phyloP scores from a whole-genome alignment of 805 yeast species.

The Hanseniaspora taiwanica region DNA sequence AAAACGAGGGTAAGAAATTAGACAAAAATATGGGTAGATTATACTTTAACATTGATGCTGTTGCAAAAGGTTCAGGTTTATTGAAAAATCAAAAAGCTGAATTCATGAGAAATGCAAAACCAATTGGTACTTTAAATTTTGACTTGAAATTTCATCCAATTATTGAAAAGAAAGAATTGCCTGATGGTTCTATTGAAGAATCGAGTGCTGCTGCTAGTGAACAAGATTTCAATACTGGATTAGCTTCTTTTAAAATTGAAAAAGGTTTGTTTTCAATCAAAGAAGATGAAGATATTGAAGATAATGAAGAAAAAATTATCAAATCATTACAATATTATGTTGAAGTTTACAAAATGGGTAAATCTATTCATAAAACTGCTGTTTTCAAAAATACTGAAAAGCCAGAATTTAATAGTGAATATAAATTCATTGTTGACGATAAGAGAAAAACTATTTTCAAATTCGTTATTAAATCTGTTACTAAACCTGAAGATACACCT shows the following conservation, averaged over 20 bases:
- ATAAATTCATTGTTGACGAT: constrained; percentile 59
- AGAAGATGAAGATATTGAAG: constrained; percentile 21
- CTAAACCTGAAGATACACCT: constrained; percentile 31
- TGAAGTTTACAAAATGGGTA: constrained; percentile 56
- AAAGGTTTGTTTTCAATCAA: constrained; percentile 22
- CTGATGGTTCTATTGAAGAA: constrained; percentile 62
- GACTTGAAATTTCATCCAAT: constrained; percentile 71
- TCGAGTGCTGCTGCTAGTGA: background rate
- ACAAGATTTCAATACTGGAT: constrained; percentile 91
- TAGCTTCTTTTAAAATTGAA: constrained; percentile 45
- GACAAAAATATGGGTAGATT: constrained; percentile 73
- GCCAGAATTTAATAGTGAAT: constrained; percentile 52
- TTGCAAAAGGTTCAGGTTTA: constrained; percentile 36
- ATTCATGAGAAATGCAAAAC: constrained; percentile 69
- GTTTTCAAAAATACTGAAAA: constrained; percentile 45
- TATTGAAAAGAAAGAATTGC: constrained; percentile 38
- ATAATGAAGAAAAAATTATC: constrained; percentile 20
- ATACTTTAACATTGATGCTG: constrained; percentile 56
- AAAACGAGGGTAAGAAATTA: constrained; percentile 54
- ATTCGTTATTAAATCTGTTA: constrained; percentile 50
- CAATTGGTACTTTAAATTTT: constrained; percentile 60
- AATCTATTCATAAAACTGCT: constrained; percentile 40
- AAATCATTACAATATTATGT: constrained; percentile 52
- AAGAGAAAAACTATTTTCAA: constrained; percentile 59
- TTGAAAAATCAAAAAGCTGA: constrained; percentile 38